Conservation (phyloP, 495 filamentous ascomycete species). For the Schizothecium vesticola region DNA sequence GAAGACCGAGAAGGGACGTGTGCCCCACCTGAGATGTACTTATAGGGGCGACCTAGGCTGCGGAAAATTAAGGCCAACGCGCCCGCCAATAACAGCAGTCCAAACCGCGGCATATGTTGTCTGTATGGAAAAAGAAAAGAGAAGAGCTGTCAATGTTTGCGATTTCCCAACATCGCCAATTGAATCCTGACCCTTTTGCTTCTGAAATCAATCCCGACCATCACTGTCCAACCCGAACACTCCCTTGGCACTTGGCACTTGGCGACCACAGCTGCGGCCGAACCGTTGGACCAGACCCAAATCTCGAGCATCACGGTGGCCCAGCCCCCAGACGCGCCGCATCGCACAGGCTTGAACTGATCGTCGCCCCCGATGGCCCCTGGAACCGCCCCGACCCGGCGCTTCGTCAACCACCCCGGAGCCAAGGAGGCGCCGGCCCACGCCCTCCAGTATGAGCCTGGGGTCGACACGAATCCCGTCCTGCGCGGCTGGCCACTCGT, state of each 20-base stretch:
- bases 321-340: not conserved
- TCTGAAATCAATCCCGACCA: not conserved
- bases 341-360: not conserved
- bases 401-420: slow-evolving; percentile 32
- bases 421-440: slow-evolving; percentile 26
- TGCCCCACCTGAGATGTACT: too few species aligned
- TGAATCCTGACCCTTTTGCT: not conserved
- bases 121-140: not conserved
- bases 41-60: too few species aligned
- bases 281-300: not conserved
- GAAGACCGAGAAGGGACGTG: too few species aligned
- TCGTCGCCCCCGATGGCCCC: not conserved
- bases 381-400: not conserved
- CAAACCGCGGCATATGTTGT: too few species aligned
- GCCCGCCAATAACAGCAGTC: too few species aligned
- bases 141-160: not conserved
- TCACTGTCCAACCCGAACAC: not conserved
- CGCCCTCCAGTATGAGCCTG: slow-evolving; percentile 16
- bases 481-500: slow-evolving; percentile 28
- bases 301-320: not conserved
- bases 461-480: slow-evolving; percentile 29
- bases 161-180: not conserved
- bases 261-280: not conserved
- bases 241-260: not conserved
- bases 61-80: too few species aligned